Evolutionary conservation across 2,329 filamentous ascomycete genomes (phyloP).

Genomic region (Trichoderma sp.): DNA sequence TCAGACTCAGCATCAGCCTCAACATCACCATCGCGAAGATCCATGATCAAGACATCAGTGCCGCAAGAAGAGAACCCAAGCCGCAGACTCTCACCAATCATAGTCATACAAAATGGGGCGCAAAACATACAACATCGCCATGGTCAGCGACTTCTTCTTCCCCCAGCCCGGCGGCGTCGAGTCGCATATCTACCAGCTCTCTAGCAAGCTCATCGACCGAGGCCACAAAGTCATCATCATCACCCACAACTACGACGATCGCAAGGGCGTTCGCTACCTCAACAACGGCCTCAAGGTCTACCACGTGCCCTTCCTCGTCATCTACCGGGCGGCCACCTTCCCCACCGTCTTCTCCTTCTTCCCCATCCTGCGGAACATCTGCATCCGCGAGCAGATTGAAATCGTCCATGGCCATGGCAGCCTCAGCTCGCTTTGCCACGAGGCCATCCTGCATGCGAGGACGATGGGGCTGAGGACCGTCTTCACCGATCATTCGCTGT

Average conservation of each 20-base stretch:
- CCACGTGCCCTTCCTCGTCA: constrained; percentile 92
- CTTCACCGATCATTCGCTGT: constrained; percentile 96
- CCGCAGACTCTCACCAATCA: background rate
- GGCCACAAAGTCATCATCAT: constrained; percentile 98
- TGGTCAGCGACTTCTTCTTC: constrained; percentile 99
- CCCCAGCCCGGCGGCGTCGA: constrained; percentile 95
- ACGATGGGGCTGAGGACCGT: constrained; percentile 97
- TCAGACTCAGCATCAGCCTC: constrained; percentile 22
- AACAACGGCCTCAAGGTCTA: constrained; percentile 99
- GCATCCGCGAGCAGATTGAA: constrained; percentile 90
- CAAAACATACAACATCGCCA: constrained; percentile 70
- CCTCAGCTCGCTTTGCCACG: constrained; percentile 88
- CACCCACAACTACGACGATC: constrained; percentile 89
- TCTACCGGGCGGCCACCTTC: constrained; percentile 91
- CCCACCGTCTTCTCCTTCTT: constrained; percentile 99
- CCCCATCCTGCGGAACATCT: constrained; percentile 93
- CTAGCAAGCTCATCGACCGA: constrained; percentile 92
- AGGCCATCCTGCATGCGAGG: constrained; percentile 89
- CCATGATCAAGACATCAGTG: background rate
- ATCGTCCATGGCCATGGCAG: constrained; percentile 98
- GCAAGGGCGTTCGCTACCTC: constrained; percentile 89
- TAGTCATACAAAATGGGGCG: constrained; percentile 51
- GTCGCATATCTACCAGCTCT: constrained; percentile 97
- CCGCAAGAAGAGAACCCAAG: background rate
- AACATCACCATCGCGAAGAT: constrained; percentile 19